Percentiles rank a stretch among this genome's conserved stretches.
These are phyloP conservation scores for Ophiocordyceps australis DNA, from an alignment of 2,329 filamentous ascomycete genomes.

Conservation along the genomic window DNA sequence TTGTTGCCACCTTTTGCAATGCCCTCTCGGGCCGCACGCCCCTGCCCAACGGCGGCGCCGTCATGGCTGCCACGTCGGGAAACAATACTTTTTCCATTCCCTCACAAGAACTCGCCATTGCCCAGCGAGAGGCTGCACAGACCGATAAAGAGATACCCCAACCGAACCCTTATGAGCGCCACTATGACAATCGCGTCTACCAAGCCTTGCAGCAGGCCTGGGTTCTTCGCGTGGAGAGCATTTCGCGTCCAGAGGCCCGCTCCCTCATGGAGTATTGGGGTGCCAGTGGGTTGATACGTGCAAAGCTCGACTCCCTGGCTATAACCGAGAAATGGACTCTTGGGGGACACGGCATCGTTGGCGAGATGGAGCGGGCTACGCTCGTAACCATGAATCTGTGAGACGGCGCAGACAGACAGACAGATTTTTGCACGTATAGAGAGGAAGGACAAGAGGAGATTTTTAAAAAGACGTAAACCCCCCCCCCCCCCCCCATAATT, in stretches of 20 bases:
- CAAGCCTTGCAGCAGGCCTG: constrained; percentile 29
- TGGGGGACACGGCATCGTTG: constrained; percentile 63
- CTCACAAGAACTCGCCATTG: constrained; percentile 51
- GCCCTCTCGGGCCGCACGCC: constrained; percentile 42
- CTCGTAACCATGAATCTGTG: constrained; percentile 31
- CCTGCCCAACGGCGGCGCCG: constrained; percentile 56
- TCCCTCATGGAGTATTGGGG: constrained; percentile 88
- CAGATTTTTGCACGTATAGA: constrained; percentile 10
- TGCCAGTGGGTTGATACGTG: constrained; percentile 60
- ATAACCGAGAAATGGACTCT: constrained; percentile 75
- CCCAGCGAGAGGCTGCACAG: constrained; percentile 29
- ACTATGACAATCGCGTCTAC: constrained; percentile 39
- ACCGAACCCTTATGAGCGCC: constrained; percentile 33
- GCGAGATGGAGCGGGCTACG: constrained; percentile 61
- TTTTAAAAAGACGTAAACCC: no score
- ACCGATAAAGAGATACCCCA: constrained; percentile 17
- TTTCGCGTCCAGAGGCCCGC: constrained; percentile 59
- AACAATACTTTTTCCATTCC: constrained; percentile 49
- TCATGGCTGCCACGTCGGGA: constrained; percentile 56
- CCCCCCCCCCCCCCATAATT: no score
- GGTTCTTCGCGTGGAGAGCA: constrained; percentile 41
- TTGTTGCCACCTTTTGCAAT: constrained; percentile 59
- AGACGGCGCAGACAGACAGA: constrained; percentile 19
- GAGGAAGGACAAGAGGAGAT: no score
- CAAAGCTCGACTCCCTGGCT: constrained; percentile 47